phyloP scores from a whole-genome alignment of 768 basidiomycete species.

The Serpula lacrymans region DNA sequence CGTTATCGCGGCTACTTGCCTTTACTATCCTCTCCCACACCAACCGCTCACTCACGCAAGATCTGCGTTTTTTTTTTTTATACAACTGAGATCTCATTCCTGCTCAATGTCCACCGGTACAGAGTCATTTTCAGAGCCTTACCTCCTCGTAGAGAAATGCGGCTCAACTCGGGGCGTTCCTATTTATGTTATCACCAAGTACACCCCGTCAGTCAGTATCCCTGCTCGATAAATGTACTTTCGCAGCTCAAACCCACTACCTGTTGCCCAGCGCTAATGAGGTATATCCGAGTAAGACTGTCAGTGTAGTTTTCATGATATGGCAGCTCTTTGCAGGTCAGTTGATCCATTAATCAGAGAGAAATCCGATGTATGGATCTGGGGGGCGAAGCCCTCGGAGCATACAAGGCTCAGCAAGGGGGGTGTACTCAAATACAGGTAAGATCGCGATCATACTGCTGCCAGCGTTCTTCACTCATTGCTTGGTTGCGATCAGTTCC shows the following conservation, averaged over 20 bases:
- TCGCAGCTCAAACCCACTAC: constrained; percentile 13
- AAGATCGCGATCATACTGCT: constrained; percentile 9
- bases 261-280: constrained; percentile 24
- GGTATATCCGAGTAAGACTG: constrained; percentile 30
- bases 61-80: constrained; percentile 9
- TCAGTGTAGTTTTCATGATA: constrained; percentile 14
- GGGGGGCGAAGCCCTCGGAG: constrained; percentile 35
- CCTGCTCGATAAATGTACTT: constrained; percentile 5
- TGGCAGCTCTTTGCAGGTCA: constrained; percentile 8
- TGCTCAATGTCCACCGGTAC: constrained; percentile 19
- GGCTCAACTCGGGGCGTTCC: constrained; percentile 38
- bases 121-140: constrained; percentile 24
- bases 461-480: constrained; percentile 4
- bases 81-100: constrained; percentile 10
- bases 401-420: constrained; percentile 37
- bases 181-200: constrained; percentile 41
- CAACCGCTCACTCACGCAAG: constrained; percentile 10
- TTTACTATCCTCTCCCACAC: constrained; percentile 20
- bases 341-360: constrained; percentile 21
- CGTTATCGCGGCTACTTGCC: constrained; percentile 22
- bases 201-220: constrained; percentile 34
- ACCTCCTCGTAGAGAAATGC: constrained; percentile 40
- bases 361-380: constrained; percentile 44
- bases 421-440: constrained; percentile 43
- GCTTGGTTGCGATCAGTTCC: constrained; percentile 25